Conservation (phyloP, 768 basidiomycete genomes). For the Xerocomellus intermedius region DNA sequence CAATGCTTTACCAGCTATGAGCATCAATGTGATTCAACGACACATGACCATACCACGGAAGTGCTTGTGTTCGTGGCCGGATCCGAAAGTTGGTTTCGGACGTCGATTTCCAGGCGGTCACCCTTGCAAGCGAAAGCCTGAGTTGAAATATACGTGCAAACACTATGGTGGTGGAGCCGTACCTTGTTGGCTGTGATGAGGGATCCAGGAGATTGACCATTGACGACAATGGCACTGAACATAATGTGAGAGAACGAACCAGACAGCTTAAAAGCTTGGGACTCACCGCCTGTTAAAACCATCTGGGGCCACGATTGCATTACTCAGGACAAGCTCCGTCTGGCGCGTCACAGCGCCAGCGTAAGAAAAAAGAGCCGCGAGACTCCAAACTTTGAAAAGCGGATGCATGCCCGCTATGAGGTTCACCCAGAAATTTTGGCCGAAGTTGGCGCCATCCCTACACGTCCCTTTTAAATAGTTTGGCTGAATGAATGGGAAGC, state of each 20-base stretch:
- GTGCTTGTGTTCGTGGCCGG: conserved; percentile 39
- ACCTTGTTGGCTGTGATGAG: conserved; percentile 42
- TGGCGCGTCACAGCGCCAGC: conserved; percentile 10
- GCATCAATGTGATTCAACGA: not conserved
- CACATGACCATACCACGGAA: conserved; percentile 35
- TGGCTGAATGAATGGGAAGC: too few species aligned
- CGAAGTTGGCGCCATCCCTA: not conserved
- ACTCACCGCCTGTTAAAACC: conserved; percentile 37
- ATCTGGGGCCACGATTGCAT: conserved; percentile 43
- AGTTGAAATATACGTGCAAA: not conserved
- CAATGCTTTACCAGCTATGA: conserved; percentile 33
- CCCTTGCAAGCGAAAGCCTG: conserved; percentile 27
- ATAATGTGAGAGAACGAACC: conserved; percentile 4
- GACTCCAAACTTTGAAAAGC: conserved; percentile 6
- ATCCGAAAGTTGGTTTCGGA: conserved; percentile 39
- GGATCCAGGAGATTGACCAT: conserved; percentile 40
- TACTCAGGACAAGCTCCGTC: conserved; percentile 35
- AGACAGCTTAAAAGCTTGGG: not conserved
- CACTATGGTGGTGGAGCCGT: not conserved
- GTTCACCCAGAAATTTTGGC: not conserved
- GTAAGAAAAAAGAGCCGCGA: conserved; percentile 10
- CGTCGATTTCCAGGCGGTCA: conserved; percentile 41
- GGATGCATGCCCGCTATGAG: conserved; percentile 7
- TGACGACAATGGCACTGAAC: conserved; percentile 38
- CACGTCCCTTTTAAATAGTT: not conserved